A percentile compares a stretch with the other conserved stretches of the same genome.
These are phyloP conservation scores for Aphanomyces stellatus DNA, from an alignment of 352 stramenopile species.

Conservation along the genomic window DNA sequence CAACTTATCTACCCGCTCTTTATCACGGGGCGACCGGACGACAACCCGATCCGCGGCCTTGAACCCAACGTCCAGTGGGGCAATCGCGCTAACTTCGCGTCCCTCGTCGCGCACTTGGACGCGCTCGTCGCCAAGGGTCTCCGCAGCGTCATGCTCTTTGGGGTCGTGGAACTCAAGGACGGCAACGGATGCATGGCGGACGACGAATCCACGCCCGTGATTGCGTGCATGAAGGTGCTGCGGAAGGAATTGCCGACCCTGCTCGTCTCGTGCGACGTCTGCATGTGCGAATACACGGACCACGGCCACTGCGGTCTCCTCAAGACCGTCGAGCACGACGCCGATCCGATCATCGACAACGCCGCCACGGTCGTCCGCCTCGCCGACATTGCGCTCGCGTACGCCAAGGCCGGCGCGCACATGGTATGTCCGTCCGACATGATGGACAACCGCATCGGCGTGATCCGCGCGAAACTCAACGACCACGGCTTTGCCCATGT, in stretches of 20 bases:
- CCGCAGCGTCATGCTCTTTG: constrained; percentile 83
- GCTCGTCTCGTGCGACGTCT: constrained; percentile 80
- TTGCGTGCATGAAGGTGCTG: constrained; percentile 54
- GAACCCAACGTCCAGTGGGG: constrained; percentile 84
- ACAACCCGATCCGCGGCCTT: constrained; percentile 66
- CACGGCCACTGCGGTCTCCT: constrained; percentile 81
- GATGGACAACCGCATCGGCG: constrained; percentile 96
- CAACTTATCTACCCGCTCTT: constrained; percentile 89
- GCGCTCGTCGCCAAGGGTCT: constrained; percentile 63
- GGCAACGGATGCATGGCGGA: constrained; percentile 64
- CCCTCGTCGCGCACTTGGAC: constrained; percentile 65
- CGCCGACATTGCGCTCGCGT: constrained; percentile 90
- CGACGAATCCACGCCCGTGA: constrained; percentile 64
- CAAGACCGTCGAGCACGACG: constrained; percentile 22
- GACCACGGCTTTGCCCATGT: constrained; percentile 95
- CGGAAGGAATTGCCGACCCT: constrained; percentile 59
- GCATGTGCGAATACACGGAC: constrained; percentile 88
- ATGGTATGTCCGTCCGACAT: constrained; percentile 96
- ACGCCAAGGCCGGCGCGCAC: constrained; percentile 94
- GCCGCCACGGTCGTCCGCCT: constrained; percentile 94
- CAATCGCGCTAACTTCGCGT: constrained; percentile 47
- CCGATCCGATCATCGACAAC: constrained; percentile 94
- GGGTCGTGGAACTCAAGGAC: constrained; percentile 81
- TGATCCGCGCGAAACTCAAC: constrained; percentile 93
- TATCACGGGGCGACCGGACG: constrained; percentile 57